Evolutionary conservation across 2,329 filamentous ascomycete species (phyloP).

Genomic region (Microdochium trichocladiopsis): DNA sequence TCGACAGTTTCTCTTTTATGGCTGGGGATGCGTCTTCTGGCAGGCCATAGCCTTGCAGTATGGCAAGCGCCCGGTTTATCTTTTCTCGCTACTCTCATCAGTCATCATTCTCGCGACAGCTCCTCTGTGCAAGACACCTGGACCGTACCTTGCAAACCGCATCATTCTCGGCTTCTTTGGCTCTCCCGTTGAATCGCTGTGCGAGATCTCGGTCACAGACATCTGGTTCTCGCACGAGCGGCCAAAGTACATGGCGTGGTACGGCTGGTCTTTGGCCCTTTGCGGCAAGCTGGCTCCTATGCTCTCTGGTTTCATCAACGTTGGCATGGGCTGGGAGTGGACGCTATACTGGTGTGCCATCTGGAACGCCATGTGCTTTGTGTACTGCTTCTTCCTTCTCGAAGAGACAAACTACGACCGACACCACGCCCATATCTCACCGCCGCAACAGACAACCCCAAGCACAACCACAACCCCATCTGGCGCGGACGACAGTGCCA

Average conservation of each 20-base stretch:
- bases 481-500: constrained; percentile 3
- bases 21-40: constrained; percentile 25
- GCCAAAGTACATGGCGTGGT: constrained; percentile 17
- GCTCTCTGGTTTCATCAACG: constrained; percentile 24
- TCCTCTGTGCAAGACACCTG: constrained; percentile 14
- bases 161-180: constrained; percentile 19
- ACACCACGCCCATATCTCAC: background rate
- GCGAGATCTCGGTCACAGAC: constrained; percentile 19
- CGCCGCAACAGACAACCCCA: constrained; percentile 4
- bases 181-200: constrained; percentile 19
- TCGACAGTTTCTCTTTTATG: constrained; percentile 21
- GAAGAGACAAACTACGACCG: constrained; percentile 45
- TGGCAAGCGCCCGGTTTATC: constrained; percentile 21
- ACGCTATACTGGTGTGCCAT: constrained; percentile 24
- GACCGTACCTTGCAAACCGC: constrained; percentile 18
- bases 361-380: constrained; percentile 16
- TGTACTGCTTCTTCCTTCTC: constrained; percentile 40
- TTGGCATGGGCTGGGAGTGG: constrained; percentile 20
- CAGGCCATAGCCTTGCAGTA: constrained; percentile 22
- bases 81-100: constrained; percentile 16
- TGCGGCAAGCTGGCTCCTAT: constrained; percentile 23
- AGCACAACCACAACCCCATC: constrained; percentile 2
- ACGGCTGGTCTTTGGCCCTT: constrained; percentile 17
- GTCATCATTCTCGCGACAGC: constrained; percentile 18
- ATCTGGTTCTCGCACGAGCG: constrained; percentile 18